Base-by-base conservation (phyloP, 2,329 filamentous ascomycete genomes). In the Ilyonectria destructans region DNA sequence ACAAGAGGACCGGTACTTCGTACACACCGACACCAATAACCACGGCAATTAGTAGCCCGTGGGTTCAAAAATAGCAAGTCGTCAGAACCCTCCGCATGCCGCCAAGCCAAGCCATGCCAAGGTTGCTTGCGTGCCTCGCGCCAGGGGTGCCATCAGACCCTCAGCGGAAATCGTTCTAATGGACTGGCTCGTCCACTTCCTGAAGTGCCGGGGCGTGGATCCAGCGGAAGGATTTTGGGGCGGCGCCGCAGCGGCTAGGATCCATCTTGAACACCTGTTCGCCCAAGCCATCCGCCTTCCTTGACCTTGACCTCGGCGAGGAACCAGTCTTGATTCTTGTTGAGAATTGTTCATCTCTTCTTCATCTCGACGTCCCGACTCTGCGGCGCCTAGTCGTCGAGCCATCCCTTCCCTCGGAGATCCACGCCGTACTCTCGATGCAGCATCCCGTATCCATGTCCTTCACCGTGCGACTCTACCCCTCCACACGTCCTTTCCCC, bases 181-280 rank as follows among this genome's bases (percentile, higher is more conserved):
- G 40, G 33, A 17, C 26, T 19, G 40, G 15, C 15, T 13, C 15
- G 13, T 21, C 48, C 17, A n/a, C 48, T 26, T 15, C 19, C 12
- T n/a, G 23, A 10, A 23, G 15, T 51, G 26, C 23, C 48, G 15
- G 26, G 31, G 35, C 46, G 63, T 52, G 37, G 26, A 52, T 46
- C 56, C 52, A 40, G 12, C 43, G 31, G 19, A 51, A 51, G 23
- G 51, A 57, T 45, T 51, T 19, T 58, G 33, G 51, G 57, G 57
- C 57, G 62, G n/a, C 57, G 63, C 57, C 58, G 49, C 58, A 60
- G 63, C 63, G 58, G 62, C 56, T 35, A 35, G 31, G 51, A 54
- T 35, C 49, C 35, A 54, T 35, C 49, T 46, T 26, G 35, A 61
- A 61, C 58, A 49, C n/a, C 49, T 23, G 19, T 12, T 51, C 45